A percentile compares a stretch with the other conserved stretches of the same genome.
phyloP scores from a whole-genome alignment of 2,329 filamentous ascomycete genomes.

The Periconia macrospinosa region DNA sequence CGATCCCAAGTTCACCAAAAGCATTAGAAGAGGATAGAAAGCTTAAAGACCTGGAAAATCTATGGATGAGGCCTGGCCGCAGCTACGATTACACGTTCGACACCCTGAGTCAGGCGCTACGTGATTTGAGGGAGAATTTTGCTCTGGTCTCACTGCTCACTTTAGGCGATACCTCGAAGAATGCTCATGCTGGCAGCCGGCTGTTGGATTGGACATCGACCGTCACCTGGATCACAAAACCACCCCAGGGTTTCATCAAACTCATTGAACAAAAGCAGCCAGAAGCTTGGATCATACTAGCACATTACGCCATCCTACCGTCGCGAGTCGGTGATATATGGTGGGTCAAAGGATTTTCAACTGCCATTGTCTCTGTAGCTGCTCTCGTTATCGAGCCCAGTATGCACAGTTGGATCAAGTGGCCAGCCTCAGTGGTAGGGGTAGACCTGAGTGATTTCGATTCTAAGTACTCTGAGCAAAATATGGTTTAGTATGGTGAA shows the following conservation, averaged over 20 bases:
- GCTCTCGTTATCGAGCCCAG: conserved; percentile 25
- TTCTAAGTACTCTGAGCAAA: conserved; percentile 5
- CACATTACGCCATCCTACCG: conserved; percentile 29
- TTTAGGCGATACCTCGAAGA: conserved; percentile 1
- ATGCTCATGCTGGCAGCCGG: background rate
- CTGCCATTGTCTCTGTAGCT: conserved; percentile 20
- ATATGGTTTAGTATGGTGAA: background rate
- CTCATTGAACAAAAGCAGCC: conserved; percentile 22
- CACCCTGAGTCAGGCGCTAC: conserved; percentile 15
- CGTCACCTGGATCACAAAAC: conserved; percentile 18
- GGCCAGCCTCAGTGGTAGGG: conserved; percentile 21
- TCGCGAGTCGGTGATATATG: conserved; percentile 14
- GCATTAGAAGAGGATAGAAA: conserved; percentile 19
- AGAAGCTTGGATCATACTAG: conserved; percentile 31
- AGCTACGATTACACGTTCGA: conserved; percentile 29
- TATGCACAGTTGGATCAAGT: conserved; percentile 26
- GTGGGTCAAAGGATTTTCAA: conserved; percentile 25
- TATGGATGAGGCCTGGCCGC: conserved; percentile 25
- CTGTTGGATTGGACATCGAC: conserved; percentile 23
- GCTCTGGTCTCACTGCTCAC: conserved; percentile 25
- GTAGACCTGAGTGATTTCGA: conserved; percentile 16
- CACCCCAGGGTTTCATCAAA: conserved; percentile 17
- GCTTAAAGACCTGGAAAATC: conserved; percentile 16
- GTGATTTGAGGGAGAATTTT: conserved; percentile 21
- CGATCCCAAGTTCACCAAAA: conserved; percentile 12